These are phyloP conservation scores for Penicillium frequentans DNA, from an alignment of 2,329 filamentous ascomycete genomes.

Conservation along the genomic window DNA sequence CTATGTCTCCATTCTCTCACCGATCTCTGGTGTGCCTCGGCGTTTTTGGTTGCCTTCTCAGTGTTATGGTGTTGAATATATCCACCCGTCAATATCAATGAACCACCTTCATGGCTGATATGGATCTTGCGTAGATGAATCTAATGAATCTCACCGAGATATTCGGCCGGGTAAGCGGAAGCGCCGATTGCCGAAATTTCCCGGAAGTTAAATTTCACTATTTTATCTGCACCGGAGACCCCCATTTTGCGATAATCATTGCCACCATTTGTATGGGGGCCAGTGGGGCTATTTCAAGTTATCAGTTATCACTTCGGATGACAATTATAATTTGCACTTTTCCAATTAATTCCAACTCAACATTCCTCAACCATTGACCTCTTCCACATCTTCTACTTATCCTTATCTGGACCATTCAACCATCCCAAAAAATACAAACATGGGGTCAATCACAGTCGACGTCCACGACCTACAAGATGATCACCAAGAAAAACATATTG, in stretches of 20 bases:
- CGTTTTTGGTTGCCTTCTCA: neutral
- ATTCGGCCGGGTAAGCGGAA: neutral
- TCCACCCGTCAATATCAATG: neutral
- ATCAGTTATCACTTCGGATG: neutral
- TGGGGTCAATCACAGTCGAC: neutral
- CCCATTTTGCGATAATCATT: neutral
- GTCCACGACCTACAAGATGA: neutral
- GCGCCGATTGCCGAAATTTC: neutral
- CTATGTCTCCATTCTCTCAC: neutral
- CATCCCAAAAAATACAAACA: neutral
- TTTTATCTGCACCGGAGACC: neutral
- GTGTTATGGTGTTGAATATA: neutral
- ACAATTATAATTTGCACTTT: neutral
- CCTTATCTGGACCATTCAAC: neutral
- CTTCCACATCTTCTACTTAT: no score
- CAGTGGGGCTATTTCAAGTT: neutral
- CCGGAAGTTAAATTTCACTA: neutral
- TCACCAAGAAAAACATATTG: conserved; percentile 48
- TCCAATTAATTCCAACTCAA: neutral
- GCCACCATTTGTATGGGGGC: neutral
- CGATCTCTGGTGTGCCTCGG: neutral
- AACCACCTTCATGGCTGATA: neutral
- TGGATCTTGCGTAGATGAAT: neutral
- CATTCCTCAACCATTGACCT: neutral
- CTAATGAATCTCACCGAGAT: neutral